These are phyloP conservation scores for Durio zibethinus DNA, from an alignment of 345 rosid species.

Conservation along the genomic window DNA sequence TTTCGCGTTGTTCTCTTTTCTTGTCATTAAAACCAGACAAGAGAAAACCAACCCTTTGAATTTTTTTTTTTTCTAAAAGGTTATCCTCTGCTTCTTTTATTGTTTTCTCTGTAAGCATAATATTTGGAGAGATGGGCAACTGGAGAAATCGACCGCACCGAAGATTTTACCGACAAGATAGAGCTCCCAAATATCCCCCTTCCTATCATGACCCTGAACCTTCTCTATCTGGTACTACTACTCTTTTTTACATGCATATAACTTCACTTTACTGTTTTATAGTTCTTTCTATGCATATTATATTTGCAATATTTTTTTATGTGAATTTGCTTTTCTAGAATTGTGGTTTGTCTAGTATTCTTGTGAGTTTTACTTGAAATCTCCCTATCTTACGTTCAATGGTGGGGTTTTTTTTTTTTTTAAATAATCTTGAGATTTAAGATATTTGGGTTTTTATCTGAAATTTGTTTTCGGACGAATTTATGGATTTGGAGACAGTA, in stretches of 20 bases:
- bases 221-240: neutral
- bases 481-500: neutral
- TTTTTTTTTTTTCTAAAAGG: neutral
- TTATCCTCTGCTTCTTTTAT: neutral
- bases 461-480: neutral
- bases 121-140: constrained; percentile 25
- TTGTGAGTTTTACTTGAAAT: neutral
- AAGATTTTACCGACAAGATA: constrained; percentile 17
- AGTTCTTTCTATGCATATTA: neutral
- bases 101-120: neutral
- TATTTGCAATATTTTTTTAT: neutral
- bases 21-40: too few species aligned
- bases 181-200: constrained; percentile 18
- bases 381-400: neutral
- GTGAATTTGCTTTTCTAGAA: neutral
- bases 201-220: constrained; percentile 2
- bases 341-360: neutral
- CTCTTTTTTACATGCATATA: neutral
- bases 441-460: neutral
- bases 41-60: too few species aligned
- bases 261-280: neutral
- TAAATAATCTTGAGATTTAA: neutral
- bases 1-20: too few species aligned
- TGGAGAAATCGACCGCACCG: constrained; percentile 31
- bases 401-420: neutral